Evolutionary conservation across 345 rosid genomes (phyloP), one percentile per base, ranked within the genome.

Genomic region (Microcos paniculata): DNA sequence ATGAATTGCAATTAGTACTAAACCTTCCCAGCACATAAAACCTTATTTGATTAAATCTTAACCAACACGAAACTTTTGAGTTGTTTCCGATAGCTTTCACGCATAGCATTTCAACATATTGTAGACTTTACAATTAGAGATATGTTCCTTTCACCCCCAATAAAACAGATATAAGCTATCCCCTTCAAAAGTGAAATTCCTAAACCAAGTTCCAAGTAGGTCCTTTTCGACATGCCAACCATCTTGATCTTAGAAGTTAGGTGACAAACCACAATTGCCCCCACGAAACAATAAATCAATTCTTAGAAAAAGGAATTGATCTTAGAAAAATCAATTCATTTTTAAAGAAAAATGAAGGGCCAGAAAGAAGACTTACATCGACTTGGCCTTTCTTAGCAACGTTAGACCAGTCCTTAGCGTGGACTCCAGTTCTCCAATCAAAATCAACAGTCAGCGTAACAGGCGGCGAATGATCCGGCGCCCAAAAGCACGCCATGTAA

Each of bases 341-440:
- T 35, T 35, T 35, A 35, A 35, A 35, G 38, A 6, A 35, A 35
- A 35, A 35, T 28, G 3, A 38, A 57, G 18, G 33, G 30, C 14
- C 19, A 46, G 31, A 23, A 31, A 46, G 52, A 23, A 31, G 64
- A 86, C 96, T 88, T 80, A 96, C 99, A 65, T 92, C 92, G 57
- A 93, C 88, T 78, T 92, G 87, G 70, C 90, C 93, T 80, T 93
- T 93, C 94, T 96, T 96, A 71, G 99, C 99, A 2, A 93, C 88
- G 67, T 72, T 92, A 48, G 84, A 68, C 98, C 98, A 96, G 71
- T 85, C 90, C 80, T 90, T 96, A 67, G 97, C 87, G 16, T 88
- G 89, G 26, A 96, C 81, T 46, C 99, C 99, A 18, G 91, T 82
- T 71, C 79, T 93, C 99, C 98, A 96, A 16, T 93, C 98, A 35